Conservation (phyloP, 306 rosid genomes). For the Crotalaria pallida region DNA sequence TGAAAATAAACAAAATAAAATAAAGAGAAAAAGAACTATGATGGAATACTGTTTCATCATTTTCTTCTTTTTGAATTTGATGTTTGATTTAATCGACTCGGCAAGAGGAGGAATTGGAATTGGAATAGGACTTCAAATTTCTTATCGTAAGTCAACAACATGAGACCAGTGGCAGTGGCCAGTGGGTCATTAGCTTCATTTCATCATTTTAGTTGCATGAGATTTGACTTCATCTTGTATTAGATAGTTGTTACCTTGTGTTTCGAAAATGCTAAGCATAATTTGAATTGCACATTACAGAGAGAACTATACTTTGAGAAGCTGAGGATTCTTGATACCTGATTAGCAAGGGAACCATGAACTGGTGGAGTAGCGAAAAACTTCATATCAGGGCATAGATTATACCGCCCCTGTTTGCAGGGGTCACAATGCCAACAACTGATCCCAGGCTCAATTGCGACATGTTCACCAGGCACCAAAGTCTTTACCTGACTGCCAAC, state of each 20-base stretch:
- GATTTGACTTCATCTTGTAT: background rate
- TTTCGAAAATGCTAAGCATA: background rate
- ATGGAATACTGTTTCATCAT: background rate
- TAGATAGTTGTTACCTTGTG: background rate
- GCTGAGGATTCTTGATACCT: constrained; percentile 40
- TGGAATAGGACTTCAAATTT: background rate
- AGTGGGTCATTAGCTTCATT: background rate
- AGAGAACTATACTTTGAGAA: constrained; percentile 11
- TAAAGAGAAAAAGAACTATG: background rate
- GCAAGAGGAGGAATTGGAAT: background rate
- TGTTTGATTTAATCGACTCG: background rate
- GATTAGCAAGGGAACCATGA: constrained; percentile 91
- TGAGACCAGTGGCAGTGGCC: too few relatives aligned
- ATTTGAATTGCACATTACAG: background rate
- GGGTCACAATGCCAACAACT: constrained; percentile 71
- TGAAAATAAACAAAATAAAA: background rate
- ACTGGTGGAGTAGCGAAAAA: constrained; percentile 86
- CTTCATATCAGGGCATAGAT: constrained; percentile 85
- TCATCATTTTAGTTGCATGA: background rate
- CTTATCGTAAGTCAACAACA: background rate
- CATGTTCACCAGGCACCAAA: constrained; percentile 63
- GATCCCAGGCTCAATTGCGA: constrained; percentile 88
- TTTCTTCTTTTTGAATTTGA: background rate
- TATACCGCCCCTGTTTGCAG: constrained; percentile 81
- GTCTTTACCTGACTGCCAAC: constrained; percentile 60